Base-by-base conservation (phyloP, 1,284 basidiomycete species). In the Rhodotorula sp. region DNA sequence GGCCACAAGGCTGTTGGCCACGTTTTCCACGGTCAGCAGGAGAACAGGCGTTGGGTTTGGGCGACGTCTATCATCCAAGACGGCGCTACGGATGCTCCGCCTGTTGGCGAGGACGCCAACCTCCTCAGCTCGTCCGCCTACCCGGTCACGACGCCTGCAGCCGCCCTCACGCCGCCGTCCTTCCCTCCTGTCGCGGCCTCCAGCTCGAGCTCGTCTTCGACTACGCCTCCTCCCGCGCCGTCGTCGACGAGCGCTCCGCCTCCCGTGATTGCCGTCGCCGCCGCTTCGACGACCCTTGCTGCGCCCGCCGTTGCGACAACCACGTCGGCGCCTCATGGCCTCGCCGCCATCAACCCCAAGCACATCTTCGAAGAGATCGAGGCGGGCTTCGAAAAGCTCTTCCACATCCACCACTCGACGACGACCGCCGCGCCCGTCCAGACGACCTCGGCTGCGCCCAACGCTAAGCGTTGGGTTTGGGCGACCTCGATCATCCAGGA, bases 401-500 rank as follows among this genome's bases (percentile, higher is more conserved):
- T 59, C 64, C 44, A 53, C 64, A 44, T 57, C 11, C 34, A 47
- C 37, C 30, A n/a, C 28, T 44, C 62, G 55, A 10, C 54, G 8
- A n/a, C 46, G n/a, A 64, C 54, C 4, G 34, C 62, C 26, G 46
- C 54, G 2, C 47, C 40, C 13, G 40, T 44, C 40, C 40, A 44
- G 11, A 10, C 40, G 40, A 44, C 40, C 13, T 44, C 40, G 40
- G 40, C 40, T 11, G 40, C 40, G 40, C 40, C 44, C 22, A 47
- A 53, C 11, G 65, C 59, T n/a, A 67, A 67, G 65, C 50, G 69
- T 24, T 70, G 61, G 60, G 65, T 70, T 0, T 70, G 69, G 69
- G 52, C 57, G 20, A 59, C 46, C 11, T 18, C 22, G 46, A 66
- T 70, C 48, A 67, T 70, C 34, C 69, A 67, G 62, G 65, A 70